Evolutionary conservation across 83 land plant species (phyloP).

Genomic region (Isoetes engelmannii): DNA sequence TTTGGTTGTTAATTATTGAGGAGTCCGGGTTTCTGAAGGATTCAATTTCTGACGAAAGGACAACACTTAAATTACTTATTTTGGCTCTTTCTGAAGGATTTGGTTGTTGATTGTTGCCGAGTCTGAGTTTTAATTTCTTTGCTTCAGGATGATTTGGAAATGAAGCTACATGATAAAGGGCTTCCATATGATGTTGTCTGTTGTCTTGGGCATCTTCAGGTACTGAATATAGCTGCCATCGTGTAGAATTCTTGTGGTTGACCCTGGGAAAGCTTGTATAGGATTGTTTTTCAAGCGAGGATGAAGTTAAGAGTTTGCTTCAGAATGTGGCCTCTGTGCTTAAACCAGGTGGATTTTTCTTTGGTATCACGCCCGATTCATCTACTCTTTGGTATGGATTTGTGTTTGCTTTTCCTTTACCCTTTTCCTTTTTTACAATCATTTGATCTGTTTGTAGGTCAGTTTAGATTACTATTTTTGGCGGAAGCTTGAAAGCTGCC

Average conservation of each 20-base stretch:
- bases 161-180: conserved; percentile 46
- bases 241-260: not conserved
- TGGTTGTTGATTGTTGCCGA: not conserved
- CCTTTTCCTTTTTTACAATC: too few relatives aligned
- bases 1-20: not conserved
- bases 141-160: conserved; percentile 56
- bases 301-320: conserved; percentile 62
- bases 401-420: too few relatives aligned
- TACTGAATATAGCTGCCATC: conserved; percentile 8
- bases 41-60: too few relatives aligned
- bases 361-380: conserved; percentile 94
- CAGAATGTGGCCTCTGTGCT: conserved; percentile 77
- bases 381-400: conserved; percentile 88
- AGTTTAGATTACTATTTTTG: too few relatives aligned
- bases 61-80: too few relatives aligned
- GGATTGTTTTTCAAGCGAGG: conserved; percentile 79
- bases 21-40: not conserved
- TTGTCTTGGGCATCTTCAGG: conserved; percentile 90
- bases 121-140: not conserved
- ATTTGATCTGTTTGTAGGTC: too few relatives aligned
- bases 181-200: conserved; percentile 63
- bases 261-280: conserved; percentile 15
- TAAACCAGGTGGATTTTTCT: conserved; percentile 89
- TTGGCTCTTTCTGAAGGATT: not conserved
- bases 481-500: too few relatives aligned